These are phyloP conservation scores for Fraxinus greggii DNA, from an alignment of 305 asterid species.

Conservation along the genomic window DNA sequence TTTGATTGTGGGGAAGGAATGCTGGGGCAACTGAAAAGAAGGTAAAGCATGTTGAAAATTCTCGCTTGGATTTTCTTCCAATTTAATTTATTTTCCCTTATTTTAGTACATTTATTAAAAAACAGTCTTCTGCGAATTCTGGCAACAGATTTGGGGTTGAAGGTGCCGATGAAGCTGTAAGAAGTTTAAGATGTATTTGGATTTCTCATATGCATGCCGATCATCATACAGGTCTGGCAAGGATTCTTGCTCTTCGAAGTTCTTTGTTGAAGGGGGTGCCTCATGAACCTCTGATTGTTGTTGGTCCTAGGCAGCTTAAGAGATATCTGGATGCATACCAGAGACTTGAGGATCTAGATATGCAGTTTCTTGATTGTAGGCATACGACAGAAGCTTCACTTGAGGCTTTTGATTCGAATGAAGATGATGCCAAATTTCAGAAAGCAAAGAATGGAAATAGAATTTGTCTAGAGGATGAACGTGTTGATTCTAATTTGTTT, in stretches of 20 bases:
- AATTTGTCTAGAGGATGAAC: slow-evolving; percentile 2
- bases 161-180: slow-evolving; percentile 76
- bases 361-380: slow-evolving; percentile 83
- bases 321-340: slow-evolving; percentile 85
- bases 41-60: slow-evolving; percentile 36
- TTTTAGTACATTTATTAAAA: background rate
- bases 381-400: slow-evolving; percentile 64
- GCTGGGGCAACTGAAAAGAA: slow-evolving; percentile 86
- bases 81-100: background rate
- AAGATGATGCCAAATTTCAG: slow-evolving; percentile 16
- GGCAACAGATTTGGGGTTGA: slow-evolving; percentile 65
- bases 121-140: background rate
- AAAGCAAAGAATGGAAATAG: slow-evolving; percentile 18
- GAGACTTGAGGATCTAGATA: slow-evolving; percentile 85
- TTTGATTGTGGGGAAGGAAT: slow-evolving; percentile 97
- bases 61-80: background rate
- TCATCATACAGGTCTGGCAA: slow-evolving; percentile 89
- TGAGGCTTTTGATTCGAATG: slow-evolving; percentile 41
- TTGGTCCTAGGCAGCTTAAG: slow-evolving; percentile 91
- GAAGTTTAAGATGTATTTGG: slow-evolving; percentile 76
- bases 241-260: slow-evolving; percentile 76
- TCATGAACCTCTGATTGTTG: slow-evolving; percentile 67
- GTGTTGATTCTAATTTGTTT: slow-evolving; percentile 44
- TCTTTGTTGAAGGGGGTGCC: slow-evolving; percentile 56
- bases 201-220: slow-evolving; percentile 96